phyloP scores from a whole-genome alignment of 2,329 filamentous ascomycete species.

The Fusarium sp. region DNA sequence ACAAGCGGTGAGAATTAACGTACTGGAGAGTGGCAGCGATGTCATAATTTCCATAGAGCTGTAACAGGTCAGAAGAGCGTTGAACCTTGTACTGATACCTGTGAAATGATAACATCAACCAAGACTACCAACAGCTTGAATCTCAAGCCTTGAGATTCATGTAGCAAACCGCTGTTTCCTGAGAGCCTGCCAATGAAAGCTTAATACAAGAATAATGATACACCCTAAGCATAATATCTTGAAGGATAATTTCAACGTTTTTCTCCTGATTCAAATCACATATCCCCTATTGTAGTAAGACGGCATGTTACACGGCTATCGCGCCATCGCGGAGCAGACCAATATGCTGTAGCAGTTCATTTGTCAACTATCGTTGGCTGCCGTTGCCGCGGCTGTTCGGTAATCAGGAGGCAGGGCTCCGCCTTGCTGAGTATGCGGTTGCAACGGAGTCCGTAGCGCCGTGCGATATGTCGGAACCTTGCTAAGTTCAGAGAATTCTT shows the following conservation, averaged over 20 bases:
- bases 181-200: background rate
- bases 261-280: background rate
- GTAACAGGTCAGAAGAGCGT: too few species aligned
- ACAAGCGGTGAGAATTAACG: too few species aligned
- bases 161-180: background rate
- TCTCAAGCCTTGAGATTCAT: too few species aligned
- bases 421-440: conserved; percentile 57
- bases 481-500: conserved; percentile 70
- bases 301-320: too few species aligned
- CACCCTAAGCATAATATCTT: too few species aligned
- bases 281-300: too few species aligned
- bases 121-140: background rate
- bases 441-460: conserved; percentile 70
- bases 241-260: background rate
- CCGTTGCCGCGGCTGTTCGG: conserved; percentile 47
- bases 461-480: conserved; percentile 81
- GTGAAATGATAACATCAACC: background rate
- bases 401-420: conserved; percentile 70
- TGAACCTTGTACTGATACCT: too few species aligned
- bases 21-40: too few species aligned
- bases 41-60: too few species aligned
- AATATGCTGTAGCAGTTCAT: too few species aligned
- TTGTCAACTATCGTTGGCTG: background rate
- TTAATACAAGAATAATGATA: background rate
- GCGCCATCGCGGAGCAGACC: rapidly evolving